Evolutionary conservation across 495 filamentous ascomycete species (phyloP), one percentile per base, ranked within the genome.

Genomic region (Penicillium cataractarum): DNA sequence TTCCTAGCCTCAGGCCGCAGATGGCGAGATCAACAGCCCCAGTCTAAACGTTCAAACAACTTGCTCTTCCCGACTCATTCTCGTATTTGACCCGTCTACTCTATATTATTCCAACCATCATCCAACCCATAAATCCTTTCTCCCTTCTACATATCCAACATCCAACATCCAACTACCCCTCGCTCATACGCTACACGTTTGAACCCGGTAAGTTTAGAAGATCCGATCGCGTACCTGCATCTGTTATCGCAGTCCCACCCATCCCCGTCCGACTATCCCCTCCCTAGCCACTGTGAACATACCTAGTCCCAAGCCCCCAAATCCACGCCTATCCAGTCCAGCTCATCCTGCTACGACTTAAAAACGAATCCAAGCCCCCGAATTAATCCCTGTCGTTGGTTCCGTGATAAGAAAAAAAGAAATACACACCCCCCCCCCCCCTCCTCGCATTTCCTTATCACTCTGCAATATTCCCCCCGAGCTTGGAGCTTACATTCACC

Each of bases 201-300:
- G 15, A n/a, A 27, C 29, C 17, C n/a, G 51, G 51, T 50, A 50
- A 29, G 46, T 27, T 26, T 27, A 17, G n/a, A 12, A 12, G 29
- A 37, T 54, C 51, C 32, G 31, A 32, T 37, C 31, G 46, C 35
- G 67, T 70, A 70, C 67, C 67, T 70, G 65, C 67, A 44, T 69
- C 58, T 48, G 44, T 63, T 65, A 63, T 65, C 60, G 54, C 61
- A 24, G 52, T 33, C 44, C 6, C 60, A 44, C 59, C 53, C 57
- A 9, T 22, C 31, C 57, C 54, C 42, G n/a, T n/a, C n/a, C 26
- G 17, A 44, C 24, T 24, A 4, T 15, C 58, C 57, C 15, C 42
- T 32, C 46, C 48, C 19, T n/a, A n/a, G 19, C n/a, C n/a, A n/a
- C n/a, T n/a, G n/a, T n/a, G n/a, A 21, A 46, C 19, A 46, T 46